Conservation (phyloP, 1,139 yeast genomes). For the Tardiomyces blankii region DNA sequence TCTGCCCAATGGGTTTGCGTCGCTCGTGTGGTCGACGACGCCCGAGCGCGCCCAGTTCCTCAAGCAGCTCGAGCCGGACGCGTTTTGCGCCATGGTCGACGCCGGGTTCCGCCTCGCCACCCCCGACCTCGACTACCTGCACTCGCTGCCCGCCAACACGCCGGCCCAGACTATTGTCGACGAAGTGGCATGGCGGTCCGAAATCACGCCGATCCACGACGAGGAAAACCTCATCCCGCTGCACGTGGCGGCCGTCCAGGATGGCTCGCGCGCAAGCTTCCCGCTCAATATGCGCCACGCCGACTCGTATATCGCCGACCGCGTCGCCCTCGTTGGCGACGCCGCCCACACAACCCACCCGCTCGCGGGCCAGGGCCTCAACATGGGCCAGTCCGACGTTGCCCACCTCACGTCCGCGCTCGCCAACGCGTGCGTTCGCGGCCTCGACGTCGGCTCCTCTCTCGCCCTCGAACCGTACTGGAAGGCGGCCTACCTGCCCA, state of each 20-base stretch:
- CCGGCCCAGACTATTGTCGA: constrained; percentile 36
- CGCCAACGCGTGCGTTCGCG: constrained; percentile 61
- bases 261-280: constrained; percentile 70
- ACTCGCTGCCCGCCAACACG: constrained; percentile 22
- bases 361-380: constrained; percentile 93
- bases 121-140: constrained; percentile 68
- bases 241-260: constrained; percentile 44
- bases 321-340: constrained; percentile 90
- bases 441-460: constrained; percentile 80
- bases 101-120: constrained; percentile 76
- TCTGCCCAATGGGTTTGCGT: constrained; percentile 72
- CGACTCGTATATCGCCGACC: constrained; percentile 70
- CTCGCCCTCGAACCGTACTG: constrained; percentile 80
- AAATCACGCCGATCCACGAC: constrained; percentile 29
- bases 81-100: constrained; percentile 63
- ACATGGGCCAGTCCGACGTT: constrained; percentile 97
- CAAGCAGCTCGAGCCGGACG: constrained; percentile 44
- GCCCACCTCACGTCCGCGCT: constrained; percentile 56
- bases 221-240: constrained; percentile 52
- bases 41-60: constrained; percentile 62
- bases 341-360: constrained; percentile 99
- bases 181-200: constrained; percentile 60
- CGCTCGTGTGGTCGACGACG: constrained; percentile 88
- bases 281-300: constrained; percentile 87
- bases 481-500: constrained; percentile 66